A percentile compares a stretch with the other conserved stretches of the same genome.
Conservation (phyloP, 1,284 basidiomycete species). For the Fomitopsis palustris region DNA sequence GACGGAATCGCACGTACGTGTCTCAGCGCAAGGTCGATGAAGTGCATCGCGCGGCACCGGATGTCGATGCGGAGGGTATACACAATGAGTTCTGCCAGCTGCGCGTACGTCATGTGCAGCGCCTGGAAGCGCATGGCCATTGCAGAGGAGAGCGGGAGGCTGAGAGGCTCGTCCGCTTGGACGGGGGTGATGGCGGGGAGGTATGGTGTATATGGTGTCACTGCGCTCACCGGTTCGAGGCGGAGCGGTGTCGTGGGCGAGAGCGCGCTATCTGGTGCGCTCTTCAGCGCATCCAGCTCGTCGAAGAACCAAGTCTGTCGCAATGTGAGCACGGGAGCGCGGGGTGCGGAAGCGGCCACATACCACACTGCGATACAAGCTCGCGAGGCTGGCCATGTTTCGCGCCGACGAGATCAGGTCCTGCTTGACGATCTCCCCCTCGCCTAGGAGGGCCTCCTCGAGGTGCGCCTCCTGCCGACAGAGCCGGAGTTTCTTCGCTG, state of each 20-base stretch:
- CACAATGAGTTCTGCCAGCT: constrained; percentile 83
- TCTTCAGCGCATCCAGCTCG: constrained; percentile 65
- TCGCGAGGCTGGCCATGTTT: constrained; percentile 75
- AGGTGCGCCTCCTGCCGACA: constrained; percentile 75
- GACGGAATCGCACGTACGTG: constrained; percentile 43
- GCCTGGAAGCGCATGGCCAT: constrained; percentile 93
- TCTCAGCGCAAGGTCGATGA: constrained; percentile 76
- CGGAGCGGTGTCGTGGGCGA: constrained; percentile 49
- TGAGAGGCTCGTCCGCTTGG: constrained; percentile 46
- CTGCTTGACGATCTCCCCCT: constrained; percentile 47
- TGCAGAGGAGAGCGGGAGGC: constrained; percentile 77
- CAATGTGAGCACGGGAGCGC: background rate
- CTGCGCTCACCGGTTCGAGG: constrained; percentile 45
- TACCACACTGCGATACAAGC: constrained; percentile 86
- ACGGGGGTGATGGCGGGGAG: constrained; percentile 38
- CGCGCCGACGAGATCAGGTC: constrained; percentile 79
- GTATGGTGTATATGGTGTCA: constrained; percentile 48
- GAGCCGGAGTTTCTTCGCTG: constrained; percentile 48
- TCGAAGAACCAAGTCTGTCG: constrained; percentile 77
- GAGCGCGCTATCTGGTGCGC: constrained; percentile 50
- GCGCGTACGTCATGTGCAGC: constrained; percentile 85
- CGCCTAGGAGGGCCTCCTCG: constrained; percentile 64
- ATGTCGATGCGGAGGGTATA: constrained; percentile 90
- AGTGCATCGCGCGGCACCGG: constrained; percentile 81
- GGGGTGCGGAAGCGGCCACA: constrained; percentile 24